These are phyloP conservation scores for Nepenthes gracilis DNA, from an alignment of 148 eudicot genomes.

Conservation along the genomic window DNA sequence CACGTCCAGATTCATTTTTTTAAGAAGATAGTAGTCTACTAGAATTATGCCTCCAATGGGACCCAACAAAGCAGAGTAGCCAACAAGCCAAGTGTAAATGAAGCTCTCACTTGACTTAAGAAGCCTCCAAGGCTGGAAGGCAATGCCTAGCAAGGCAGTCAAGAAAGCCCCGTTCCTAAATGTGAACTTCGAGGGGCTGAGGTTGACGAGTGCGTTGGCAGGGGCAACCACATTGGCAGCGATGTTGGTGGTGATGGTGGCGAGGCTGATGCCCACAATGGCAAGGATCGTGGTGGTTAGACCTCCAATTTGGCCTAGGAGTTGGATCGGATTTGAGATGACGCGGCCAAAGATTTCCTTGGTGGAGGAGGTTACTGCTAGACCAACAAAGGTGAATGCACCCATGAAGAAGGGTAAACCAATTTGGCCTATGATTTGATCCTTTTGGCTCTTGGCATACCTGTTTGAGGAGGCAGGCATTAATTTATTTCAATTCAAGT, in stretches of 20 bases:
- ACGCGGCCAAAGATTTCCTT: conserved; percentile 59
- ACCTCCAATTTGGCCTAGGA: conserved; percentile 74
- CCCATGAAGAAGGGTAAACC: conserved; percentile 94
- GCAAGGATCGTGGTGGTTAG: conserved; percentile 44
- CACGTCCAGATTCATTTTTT: conserved; percentile 29
- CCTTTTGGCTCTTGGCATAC: conserved; percentile 53
- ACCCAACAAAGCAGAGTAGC: conserved; percentile 83
- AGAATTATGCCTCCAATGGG: conserved; percentile 79
- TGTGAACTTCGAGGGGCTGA: conserved; percentile 73
- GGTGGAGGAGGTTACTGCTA: conserved; percentile 89
- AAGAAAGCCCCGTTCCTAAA: conserved; percentile 68
- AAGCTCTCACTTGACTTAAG: conserved; percentile 88
- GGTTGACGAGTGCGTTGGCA: conserved; percentile 85
- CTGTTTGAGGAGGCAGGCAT: background rate
- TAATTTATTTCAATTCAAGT: background rate
- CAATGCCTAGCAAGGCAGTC: conserved; percentile 82
- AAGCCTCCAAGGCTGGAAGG: conserved; percentile 90
- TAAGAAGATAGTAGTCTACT: conserved; percentile 73
- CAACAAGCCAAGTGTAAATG: conserved; percentile 94
- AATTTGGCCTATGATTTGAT: conserved; percentile 69
- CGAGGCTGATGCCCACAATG: conserved; percentile 76
- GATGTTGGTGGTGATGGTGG: conserved; percentile 84
- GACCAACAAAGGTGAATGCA: conserved; percentile 77
- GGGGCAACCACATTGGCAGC: conserved; percentile 98
- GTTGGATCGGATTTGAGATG: conserved; percentile 74